Percentiles rank a stretch among this genome's conserved stretches.
These are phyloP conservation scores for Nicotiana undulata DNA, from an alignment of 257 asterid genomes.

Conservation along the genomic window DNA sequence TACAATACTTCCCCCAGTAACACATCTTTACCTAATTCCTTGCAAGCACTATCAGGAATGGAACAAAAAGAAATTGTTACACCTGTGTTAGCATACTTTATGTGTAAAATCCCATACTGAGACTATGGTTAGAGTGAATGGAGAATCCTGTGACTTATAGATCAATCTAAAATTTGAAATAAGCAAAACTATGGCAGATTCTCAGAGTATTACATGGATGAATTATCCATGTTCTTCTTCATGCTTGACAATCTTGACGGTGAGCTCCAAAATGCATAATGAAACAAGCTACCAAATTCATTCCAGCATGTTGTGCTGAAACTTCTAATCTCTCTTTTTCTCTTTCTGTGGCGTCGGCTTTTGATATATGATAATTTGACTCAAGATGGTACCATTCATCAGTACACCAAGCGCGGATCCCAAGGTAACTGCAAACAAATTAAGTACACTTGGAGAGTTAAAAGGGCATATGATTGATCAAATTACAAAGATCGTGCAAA, in stretches of 20 bases:
- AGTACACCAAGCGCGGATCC: slow-evolving; percentile 72
- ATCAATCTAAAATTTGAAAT: background rate
- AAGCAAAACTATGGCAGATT: background rate
- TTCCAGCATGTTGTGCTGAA: background rate
- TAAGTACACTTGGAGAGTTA: slow-evolving; percentile 6
- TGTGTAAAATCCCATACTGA: background rate
- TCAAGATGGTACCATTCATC: slow-evolving; percentile 81
- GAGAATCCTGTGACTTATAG: background rate
- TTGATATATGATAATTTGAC: slow-evolving; percentile 68
- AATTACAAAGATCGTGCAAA: background rate
- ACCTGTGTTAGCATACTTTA: background rate
- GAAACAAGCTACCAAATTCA: background rate
- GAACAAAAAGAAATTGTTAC: background rate
- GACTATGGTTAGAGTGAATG: background rate
- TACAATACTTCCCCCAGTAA: background rate
- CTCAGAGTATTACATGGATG: background rate
- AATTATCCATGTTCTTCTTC: background rate
- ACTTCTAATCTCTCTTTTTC: slow-evolving; percentile 61
- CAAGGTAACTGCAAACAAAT: slow-evolving; percentile 48
- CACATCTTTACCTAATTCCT: background rate
- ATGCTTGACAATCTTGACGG: background rate
- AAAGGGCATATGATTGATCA: background rate
- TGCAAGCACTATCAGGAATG: background rate
- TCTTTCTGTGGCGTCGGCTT: slow-evolving; percentile 54
- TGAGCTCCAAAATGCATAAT: background rate